Evolutionary conservation across 495 filamentous ascomycete genomes (phyloP), one percentile per base, ranked within the genome.

Genomic region (Letharia columbiana): DNA sequence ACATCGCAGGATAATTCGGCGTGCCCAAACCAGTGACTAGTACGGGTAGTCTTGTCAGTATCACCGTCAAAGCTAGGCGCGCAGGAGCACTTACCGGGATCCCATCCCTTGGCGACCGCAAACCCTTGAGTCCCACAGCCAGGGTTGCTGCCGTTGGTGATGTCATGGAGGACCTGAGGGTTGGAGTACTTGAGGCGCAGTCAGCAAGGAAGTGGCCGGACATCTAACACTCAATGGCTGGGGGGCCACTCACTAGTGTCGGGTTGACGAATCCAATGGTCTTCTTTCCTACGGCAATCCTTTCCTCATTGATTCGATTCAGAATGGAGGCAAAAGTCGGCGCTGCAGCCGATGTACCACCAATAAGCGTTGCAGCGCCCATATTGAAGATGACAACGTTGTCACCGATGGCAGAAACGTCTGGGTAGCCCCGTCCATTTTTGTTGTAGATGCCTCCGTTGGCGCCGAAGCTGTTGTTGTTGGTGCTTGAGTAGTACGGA

Each of bases 241-340:
- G 23, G 23, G 23, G 23, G 0, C 23, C 31, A 50, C 64, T 18
- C 60, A 66, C 64, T 35, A 66, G 42, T 17, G 77, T 75, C 10
- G 84, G 86, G 67, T 88, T 87, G 23, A 88, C 71, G 60, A 89
- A 82, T 1, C 86, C 86, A 2, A 88, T 76, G 0, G 82, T 81
- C 23, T 79, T 69, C 62, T 88, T 83, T 44, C 82, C 84, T 1
- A 67, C 76, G 2, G 78, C 80, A 31, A 87, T 68, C 33, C 87
- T 76, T 69, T 83, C 83, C 73, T 88, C 87, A 64, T 89, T 89
- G 67, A 89, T 79, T 1, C 83, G 75, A 17, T 81, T 88, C 8
- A 89, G 67, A 28, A 89, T 75, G 1, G 80, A 73, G 2, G 80
- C 86, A 60, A 82, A 84, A 0, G 84, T 72, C 2, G 86, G 86